Conservation (phyloP, 345 rosid species). For the Heritiera fomes region DNA sequence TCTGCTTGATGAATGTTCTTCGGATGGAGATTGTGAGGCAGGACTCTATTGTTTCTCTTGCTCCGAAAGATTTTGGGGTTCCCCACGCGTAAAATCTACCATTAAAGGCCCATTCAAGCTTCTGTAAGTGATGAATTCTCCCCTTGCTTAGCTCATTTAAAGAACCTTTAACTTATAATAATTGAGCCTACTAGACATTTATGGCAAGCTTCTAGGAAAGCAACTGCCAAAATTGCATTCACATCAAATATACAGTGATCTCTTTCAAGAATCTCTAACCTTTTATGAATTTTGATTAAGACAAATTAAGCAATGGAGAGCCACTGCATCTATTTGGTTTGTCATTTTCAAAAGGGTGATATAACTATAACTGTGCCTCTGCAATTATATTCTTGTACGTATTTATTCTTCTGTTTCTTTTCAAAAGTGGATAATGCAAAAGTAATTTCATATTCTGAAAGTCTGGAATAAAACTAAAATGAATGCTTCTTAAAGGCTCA, state of each 20-base stretch:
- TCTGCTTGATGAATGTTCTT: conserved; percentile 57
- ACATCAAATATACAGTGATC: not conserved
- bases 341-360: not conserved
- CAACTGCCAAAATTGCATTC: not conserved
- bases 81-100: conserved; percentile 56
- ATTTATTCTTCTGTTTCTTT: not conserved
- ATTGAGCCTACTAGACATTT: not conserved
- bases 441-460: no score
- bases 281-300: not conserved
- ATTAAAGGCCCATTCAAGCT: conserved; percentile 59
- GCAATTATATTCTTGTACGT: not conserved
- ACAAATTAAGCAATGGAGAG: not conserved
- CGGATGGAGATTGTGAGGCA: conserved; percentile 57
- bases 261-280: not conserved
- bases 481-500: not conserved
- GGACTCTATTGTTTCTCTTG: conserved; percentile 64
- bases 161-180: not conserved
- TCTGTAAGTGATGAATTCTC: conserved; percentile 32
- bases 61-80: conserved; percentile 44
- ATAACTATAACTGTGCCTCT: not conserved
- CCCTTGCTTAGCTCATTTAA: not conserved
- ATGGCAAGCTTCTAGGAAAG: not conserved
- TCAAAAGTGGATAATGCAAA: no score
- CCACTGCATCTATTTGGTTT: not conserved
- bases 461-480: no score